Base-by-base conservation (phyloP, 352 stramenopile genomes). In the Thalassiosira livingstoniorum region DNA sequence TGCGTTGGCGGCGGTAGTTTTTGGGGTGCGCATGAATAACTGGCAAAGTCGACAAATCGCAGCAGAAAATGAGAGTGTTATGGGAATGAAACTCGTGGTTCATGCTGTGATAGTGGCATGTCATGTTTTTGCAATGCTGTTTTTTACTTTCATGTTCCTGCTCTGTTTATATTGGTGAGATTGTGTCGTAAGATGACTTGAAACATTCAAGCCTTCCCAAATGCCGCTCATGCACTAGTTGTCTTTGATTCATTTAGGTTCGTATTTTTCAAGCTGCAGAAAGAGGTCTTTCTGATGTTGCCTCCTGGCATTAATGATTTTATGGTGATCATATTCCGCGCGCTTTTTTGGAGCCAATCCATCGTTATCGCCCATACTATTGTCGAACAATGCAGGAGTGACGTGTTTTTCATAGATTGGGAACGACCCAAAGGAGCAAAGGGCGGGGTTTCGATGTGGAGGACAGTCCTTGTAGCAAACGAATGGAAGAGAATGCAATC, bases 331-430 rank as follows among this genome's bases (percentile, higher is more conserved):
- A 47, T 97, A 55, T 89, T 98, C n/a, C 86, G 90, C 4, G 42
- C 96, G 7, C 80, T 95, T 2, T 97, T 97, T 58, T 80, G 91
- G 18, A 97, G 93, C 43, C 96, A 98, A 75, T 80, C 97, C 3
- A 70, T 88, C 0, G 91, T 93, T 21, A 79, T 98, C 3, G 45
- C 94, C 0, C 81, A 95, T 57, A 67, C 87, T 2, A 89, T 98
- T 45, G 93, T 95, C 79, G 68, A 87, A 23, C 96, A 98, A 86
- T 94, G 92, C 10, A 87, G 92, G 23, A 73, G 92, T 1, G 91
- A 97, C 43, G 78, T 98, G 1, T 97, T 98, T 71, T 96, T 98
- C 63, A 83, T 98, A 31, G 96, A 99, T 78, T 98, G 96, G 96
- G 96, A 98, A 79, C 97, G 96, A 11, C 67, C 75, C 23, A 83